Percentiles rank a stretch among this genome's conserved stretches.
These are phyloP conservation scores for Paramecium primaurelia DNA, from an alignment of 73 alveolate genomes.

Conservation along the genomic window DNA sequence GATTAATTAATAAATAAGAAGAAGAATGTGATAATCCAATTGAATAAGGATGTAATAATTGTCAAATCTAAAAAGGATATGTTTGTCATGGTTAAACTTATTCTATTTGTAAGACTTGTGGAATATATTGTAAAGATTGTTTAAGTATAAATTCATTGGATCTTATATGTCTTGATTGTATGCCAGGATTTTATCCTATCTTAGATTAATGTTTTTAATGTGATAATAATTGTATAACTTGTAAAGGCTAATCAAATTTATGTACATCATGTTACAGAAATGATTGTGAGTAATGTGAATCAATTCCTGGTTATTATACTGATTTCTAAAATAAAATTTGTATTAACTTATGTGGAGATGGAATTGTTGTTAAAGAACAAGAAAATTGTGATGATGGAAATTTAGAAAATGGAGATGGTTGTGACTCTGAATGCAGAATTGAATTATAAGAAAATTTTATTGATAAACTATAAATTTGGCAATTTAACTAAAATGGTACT, in stretches of 20 bases:
- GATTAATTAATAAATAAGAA: neutral
- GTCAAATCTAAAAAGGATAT: neutral
- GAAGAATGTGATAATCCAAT: neutral
- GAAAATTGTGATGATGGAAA: slow-evolving; percentile 23
- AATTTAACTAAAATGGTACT: neutral
- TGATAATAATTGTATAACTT: neutral
- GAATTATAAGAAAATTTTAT: neutral
- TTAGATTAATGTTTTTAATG: neutral
- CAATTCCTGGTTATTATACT: neutral
- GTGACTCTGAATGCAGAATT: neutral
- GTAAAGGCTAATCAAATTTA: neutral
- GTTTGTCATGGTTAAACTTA: neutral
- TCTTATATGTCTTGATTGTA: neutral
- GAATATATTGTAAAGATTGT: neutral
- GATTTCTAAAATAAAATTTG: neutral
- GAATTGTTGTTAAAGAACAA: neutral
- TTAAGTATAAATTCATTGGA: neutral
- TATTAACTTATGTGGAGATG: neutral
- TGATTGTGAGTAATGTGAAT: neutral
- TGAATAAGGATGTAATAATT: neutral
- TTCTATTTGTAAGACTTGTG: neutral
- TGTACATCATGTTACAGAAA: neutral
- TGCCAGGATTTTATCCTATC: neutral
- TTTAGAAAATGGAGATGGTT: neutral
- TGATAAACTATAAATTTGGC: neutral